These are phyloP conservation scores for Macaranga tanarius DNA, from an alignment of 441 rosid species.

Conservation along the genomic window DNA sequence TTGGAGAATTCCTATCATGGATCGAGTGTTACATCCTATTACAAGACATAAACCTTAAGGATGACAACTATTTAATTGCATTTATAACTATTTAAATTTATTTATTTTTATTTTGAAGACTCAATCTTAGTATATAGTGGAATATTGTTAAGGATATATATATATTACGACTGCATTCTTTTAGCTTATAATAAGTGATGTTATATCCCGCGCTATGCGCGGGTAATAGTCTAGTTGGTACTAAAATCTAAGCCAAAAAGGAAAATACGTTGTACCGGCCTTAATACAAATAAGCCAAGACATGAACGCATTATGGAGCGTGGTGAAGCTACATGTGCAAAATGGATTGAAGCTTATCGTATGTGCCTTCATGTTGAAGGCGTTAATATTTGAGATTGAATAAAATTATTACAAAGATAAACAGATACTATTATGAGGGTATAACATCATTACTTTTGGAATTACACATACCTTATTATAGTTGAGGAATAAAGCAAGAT, in stretches of 20 bases:
- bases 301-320: slow-evolving; percentile 89
- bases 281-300: slow-evolving; percentile 84
- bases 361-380: slow-evolving; percentile 87
- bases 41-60: too few species aligned
- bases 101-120: too few species aligned
- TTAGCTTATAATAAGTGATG: too few species aligned
- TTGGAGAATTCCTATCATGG: slow-evolving; percentile 17
- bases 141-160: too few species aligned
- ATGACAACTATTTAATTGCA: too few species aligned
- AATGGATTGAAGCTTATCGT: slow-evolving; percentile 94
- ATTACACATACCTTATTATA: slow-evolving; percentile 8
- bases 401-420: slow-evolving; percentile 22
- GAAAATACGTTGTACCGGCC: slow-evolving; percentile 96
- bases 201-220: too few species aligned
- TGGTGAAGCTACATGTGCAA: slow-evolving; percentile 80
- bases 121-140: too few species aligned
- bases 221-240: too few species aligned
- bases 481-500: slow-evolving; percentile 29
- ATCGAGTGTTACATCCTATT: too few species aligned
- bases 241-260: slow-evolving; percentile 74
- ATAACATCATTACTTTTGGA: slow-evolving; percentile 11
- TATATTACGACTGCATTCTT: too few species aligned
- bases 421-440: slow-evolving; percentile 24
- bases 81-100: too few species aligned
- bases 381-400: slow-evolving; percentile 60